Conservation (phyloP, 1,139 yeast species). For the Blastobotrys buckinghamii region DNA sequence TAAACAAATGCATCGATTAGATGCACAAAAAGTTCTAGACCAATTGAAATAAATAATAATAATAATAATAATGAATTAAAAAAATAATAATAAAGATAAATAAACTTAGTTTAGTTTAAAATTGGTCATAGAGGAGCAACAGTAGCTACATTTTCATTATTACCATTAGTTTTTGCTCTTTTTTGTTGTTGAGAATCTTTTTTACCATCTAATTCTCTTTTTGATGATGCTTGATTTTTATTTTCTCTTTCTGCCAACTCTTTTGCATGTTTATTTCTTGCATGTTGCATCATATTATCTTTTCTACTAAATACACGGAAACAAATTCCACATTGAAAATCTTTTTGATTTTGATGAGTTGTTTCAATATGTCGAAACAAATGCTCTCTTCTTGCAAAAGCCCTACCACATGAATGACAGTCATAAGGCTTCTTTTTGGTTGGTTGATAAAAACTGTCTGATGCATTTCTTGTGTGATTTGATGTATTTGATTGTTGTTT, state of each 20-base stretch:
- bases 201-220: background rate
- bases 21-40: conserved; percentile 45
- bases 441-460: conserved; percentile 4
- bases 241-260: conserved; percentile 9
- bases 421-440: conserved; percentile 22
- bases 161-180: background rate
- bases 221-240: background rate
- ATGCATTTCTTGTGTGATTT: background rate
- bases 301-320: conserved; percentile 25
- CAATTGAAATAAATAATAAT: conserved; percentile 15
- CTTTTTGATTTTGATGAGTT: conserved; percentile 27
- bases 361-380: conserved; percentile 26
- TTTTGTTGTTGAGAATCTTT: background rate
- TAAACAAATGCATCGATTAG: conserved; percentile 73
- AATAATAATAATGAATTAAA: background rate
- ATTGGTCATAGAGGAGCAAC: background rate
- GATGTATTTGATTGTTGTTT: background rate
- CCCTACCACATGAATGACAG: conserved; percentile 24
- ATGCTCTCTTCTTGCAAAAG: conserved; percentile 26
- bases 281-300: conserved; percentile 29
- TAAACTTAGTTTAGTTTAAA: too few species aligned
- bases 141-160: background rate
- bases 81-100: too few species aligned
- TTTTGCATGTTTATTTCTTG: conserved; percentile 24
- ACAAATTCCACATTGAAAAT: conserved; percentile 24